These are phyloP conservation scores for Zasmidium citrigriseum DNA, from an alignment of 2,329 filamentous ascomycete genomes.

Conservation along the genomic window DNA sequence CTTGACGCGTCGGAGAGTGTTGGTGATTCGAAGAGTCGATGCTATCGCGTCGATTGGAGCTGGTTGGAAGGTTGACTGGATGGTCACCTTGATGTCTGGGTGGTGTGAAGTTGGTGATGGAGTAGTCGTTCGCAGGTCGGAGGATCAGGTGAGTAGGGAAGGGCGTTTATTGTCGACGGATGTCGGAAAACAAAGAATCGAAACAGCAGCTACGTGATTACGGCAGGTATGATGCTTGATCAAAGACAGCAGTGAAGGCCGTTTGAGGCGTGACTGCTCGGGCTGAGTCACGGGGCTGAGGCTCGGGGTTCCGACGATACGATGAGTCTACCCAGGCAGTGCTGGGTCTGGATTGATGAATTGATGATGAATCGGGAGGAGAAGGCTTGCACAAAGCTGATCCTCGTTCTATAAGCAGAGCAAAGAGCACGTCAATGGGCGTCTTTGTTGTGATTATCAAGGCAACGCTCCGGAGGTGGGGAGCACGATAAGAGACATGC, in stretches of 20 bases:
- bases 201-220: conserved; percentile 18
- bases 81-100: conserved; percentile 26
- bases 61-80: conserved; percentile 9
- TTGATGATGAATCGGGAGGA: not conserved
- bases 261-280: conserved; percentile 10
- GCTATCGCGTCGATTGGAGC: conserved; percentile 1
- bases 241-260: conserved; percentile 1
- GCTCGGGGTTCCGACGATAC: not conserved
- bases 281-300: not conserved
- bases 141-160: conserved; percentile 1
- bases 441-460: conserved; percentile 2
- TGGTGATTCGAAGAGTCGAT: not conserved
- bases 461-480: conserved; percentile 5
- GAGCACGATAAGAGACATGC: conserved; percentile 10
- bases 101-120: conserved; percentile 4
- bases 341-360: not conserved
- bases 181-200: conserved; percentile 12
- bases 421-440: conserved; percentile 22
- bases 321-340: conserved; percentile 10
- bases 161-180: conserved; percentile 9
- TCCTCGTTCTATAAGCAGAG: conserved; percentile 3
- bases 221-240: conserved; percentile 13
- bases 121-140: conserved; percentile 5
- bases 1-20: conserved; percentile 6
- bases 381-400: too few species aligned